Evolutionary conservation across 169 alveolate species (phyloP), one percentile per base, ranked within the genome.

Genomic region (Perkinsus olseni): DNA sequence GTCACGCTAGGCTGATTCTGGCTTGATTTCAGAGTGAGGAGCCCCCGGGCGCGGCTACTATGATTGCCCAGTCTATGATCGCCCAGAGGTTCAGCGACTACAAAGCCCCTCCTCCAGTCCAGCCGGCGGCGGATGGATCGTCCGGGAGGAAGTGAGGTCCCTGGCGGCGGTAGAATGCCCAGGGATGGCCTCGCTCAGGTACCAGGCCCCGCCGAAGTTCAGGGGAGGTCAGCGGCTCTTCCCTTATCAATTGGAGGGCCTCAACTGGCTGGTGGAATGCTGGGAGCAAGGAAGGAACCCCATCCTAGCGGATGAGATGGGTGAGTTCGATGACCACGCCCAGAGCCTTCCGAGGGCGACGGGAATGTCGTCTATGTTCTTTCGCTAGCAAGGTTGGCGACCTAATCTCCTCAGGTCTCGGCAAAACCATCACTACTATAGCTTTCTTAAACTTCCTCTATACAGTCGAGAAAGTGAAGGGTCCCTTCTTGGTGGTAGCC

Each of bases 301-400:
- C 6, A 97, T 98, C 74, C 94, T 98, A 92, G 99, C 99, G 0
- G 99, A 98, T 94, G 99, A 98, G 95, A 98, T 98, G 99, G 95
- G 95, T 94, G 74, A 94, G 95, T n/a, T n/a, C n/a, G n/a, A n/a
- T n/a, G 36, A 93, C n/a, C n/a, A n/a, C n/a, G n/a, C n/a, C n/a
- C n/a, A n/a, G n/a, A n/a, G n/a, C n/a, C n/a, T n/a, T n/a, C n/a
- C n/a, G n/a, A n/a, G n/a, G n/a, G n/a, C n/a, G n/a, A n/a, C n/a
- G n/a, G n/a, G n/a, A n/a, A n/a, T n/a, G n/a, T n/a, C n/a, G n/a
- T n/a, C n/a, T n/a, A n/a, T n/a, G n/a, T n/a, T n/a, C n/a, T n/a
- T n/a, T n/a, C n/a, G n/a, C n/a, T n/a, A n/a, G n/a, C n/a, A n/a
- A n/a, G n/a, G n/a, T n/a, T n/a, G n/a, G n/a, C n/a, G n/a, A n/a